Base-by-base conservation (phyloP, 805 yeast species). In the Spathaspora sp. region DNA sequence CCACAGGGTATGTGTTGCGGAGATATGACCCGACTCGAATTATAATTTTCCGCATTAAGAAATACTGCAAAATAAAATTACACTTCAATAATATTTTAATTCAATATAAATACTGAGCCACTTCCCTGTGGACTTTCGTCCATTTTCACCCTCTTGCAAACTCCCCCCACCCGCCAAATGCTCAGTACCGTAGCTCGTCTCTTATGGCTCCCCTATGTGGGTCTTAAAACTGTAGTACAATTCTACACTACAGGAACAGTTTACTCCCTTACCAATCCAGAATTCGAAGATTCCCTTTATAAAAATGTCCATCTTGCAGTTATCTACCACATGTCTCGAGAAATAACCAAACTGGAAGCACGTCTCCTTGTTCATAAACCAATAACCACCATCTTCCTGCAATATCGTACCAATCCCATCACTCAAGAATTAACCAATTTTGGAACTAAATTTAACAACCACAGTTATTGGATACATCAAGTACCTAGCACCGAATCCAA, bases 391-490 rank as follows among this genome's bases (percentile, higher is more conserved):
- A 32, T 60, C 23, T 42, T 66, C 43, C 32, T 46, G 7, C 46
- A 49, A 17, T 63, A 26, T 42, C 52, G 50, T 23, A 18, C 55
- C 17, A 60, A 47, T 40, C 49, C 49, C n/a, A 50, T 35, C 55
- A 47, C 49, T 8, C 16, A 51, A 31, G 32, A 31, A 42, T 52
- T 58, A 38, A 51, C 19, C 4, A 46, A 49, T 19, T 58, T 47
- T 46, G 59, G 58, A 7, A 53, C 49, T 18, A 23, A 23, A 10
- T 58, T 47, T 48, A 69, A 66, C 52, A 55, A 52, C 6, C 57
- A 66, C 49, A 59, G 69, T 20, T 54, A 60, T 43, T 72, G 76
- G 77, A 52, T 71, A 19, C 65, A 56, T 2, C 65, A 62, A 50
- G 65, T 60, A 48, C 62, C 63, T 8, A 56, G 57, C 31, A 35